Evolutionary conservation across 495 filamentous ascomycete species (phyloP).

Genomic region (Penicillium mononematosum): DNA sequence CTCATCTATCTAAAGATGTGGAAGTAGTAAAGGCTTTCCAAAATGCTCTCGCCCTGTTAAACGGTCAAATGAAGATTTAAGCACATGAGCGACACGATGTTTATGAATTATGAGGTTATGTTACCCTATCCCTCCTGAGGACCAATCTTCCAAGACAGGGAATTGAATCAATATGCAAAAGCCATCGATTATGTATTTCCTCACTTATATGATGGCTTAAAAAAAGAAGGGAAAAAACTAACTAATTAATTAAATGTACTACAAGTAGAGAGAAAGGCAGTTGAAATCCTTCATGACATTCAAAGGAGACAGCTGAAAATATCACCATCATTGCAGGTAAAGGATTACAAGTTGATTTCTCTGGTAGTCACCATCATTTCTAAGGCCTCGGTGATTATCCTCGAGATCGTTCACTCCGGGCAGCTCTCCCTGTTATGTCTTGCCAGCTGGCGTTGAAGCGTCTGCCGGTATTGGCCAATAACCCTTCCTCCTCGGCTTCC

Average conservation of each 20-base stretch:
- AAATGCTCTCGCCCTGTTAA: slow-evolving; percentile 68
- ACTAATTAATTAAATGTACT: neutral
- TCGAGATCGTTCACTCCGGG: slow-evolving; percentile 14
- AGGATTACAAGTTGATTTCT: neutral
- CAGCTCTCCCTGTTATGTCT: slow-evolving; percentile 66
- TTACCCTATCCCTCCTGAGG: neutral
- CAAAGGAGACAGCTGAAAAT: neutral
- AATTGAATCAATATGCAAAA: neutral
- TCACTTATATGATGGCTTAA: neutral
- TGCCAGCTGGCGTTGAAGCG: slow-evolving; percentile 84
- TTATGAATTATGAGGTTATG: slow-evolving; percentile 7
- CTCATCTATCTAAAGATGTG: slow-evolving; percentile 49
- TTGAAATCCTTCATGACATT: neutral
- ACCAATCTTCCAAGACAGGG: neutral
- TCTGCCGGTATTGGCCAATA: slow-evolving; percentile 77
- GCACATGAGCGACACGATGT: neutral
- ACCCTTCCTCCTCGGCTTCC: slow-evolving; percentile 90
- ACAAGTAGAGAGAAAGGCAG: neutral
- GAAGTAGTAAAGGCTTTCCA: slow-evolving; percentile 81
- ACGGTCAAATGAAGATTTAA: slow-evolving; percentile 33
- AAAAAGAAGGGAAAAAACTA: neutral
- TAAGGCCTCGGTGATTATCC: neutral
- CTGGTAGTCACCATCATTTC: neutral
- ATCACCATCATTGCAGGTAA: neutral
- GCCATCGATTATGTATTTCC: neutral